Evolutionary conservation across 2,329 filamentous ascomycete species (phyloP).

Genomic region (Fusarium succisae): DNA sequence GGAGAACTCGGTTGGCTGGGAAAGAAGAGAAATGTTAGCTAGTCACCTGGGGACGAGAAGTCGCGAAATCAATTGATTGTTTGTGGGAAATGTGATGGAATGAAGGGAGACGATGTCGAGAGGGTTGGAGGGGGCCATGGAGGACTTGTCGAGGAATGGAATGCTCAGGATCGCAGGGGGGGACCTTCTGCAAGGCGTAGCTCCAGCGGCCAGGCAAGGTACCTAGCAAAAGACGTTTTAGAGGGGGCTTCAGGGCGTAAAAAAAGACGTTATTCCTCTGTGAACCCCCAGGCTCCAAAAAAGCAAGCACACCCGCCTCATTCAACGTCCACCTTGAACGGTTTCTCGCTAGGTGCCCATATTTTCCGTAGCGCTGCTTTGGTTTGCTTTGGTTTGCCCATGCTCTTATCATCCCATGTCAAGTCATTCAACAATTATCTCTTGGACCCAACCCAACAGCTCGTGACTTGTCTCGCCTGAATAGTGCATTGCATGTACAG

Average conservation of each 20-base stretch:
- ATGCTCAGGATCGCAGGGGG: constrained; percentile 36
- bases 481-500: constrained; percentile 1
- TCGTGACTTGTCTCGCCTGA: constrained; percentile 25
- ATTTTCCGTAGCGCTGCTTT: not conserved
- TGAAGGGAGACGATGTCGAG: constrained; percentile 40
- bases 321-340: not conserved
- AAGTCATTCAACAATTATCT: not conserved
- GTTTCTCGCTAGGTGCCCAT: not conserved
- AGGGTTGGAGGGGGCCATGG: constrained; percentile 28
- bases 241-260: constrained; percentile 11
- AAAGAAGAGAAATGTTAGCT: constrained; percentile 32
- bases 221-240: constrained; percentile 11
- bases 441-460: not conserved
- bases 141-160: constrained; percentile 27
- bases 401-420: constrained; percentile 5
- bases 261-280: constrained; percentile 5
- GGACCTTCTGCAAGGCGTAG: constrained; percentile 28
- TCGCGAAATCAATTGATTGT: constrained; percentile 28
- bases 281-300: not conserved
- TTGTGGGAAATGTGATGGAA: constrained; percentile 40
- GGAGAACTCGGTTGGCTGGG: constrained; percentile 32
- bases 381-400: not conserved
- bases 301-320: not conserved
- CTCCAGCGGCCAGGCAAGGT: not conserved
- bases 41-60: constrained; percentile 19